Evolutionary conservation across 2,329 filamentous ascomycete species (phyloP).

Genomic region (Colletotrichum eremochloae): DNA sequence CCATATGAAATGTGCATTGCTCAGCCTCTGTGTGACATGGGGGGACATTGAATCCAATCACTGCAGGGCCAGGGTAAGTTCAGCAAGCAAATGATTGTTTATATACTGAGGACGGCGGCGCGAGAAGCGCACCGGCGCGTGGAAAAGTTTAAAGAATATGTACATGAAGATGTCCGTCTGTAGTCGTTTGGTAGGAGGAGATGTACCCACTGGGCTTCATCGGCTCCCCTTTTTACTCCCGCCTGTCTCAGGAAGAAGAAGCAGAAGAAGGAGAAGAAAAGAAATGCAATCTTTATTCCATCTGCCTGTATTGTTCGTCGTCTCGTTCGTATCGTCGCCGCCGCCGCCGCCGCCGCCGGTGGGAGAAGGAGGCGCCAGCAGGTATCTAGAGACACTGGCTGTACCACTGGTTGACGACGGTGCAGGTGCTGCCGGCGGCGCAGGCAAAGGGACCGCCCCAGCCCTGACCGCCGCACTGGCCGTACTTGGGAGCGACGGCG

Average conservation of each 20-base stretch:
- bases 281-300: constrained; percentile 25
- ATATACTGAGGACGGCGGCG: constrained; percentile 31
- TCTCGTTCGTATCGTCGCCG: constrained; percentile 20
- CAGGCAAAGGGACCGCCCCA: constrained; percentile 55
- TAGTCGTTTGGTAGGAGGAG: constrained; percentile 17
- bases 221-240: constrained; percentile 29
- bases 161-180: constrained; percentile 28
- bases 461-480: constrained; percentile 54
- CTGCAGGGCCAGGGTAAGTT: not conserved
- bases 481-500: constrained; percentile 49
- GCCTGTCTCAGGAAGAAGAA: not conserved
- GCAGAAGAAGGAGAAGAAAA: not conserved
- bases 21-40: not conserved
- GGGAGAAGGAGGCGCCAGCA: not conserved
- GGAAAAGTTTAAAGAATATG: constrained; percentile 21
- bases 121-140: constrained; percentile 11
- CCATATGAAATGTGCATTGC: not conserved
- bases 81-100: constrained; percentile 38
- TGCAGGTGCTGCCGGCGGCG: constrained; percentile 53
- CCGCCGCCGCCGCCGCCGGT: not conserved
- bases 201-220: constrained; percentile 4
- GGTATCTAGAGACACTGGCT: constrained; percentile 55
- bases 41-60: not conserved
- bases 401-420: constrained; percentile 56
- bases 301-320: not conserved